A percentile compares a stretch with the other conserved stretches of the same genome.
Conservation (phyloP, 2,329 filamentous ascomycete species). For the Atkinsonella texensis region DNA sequence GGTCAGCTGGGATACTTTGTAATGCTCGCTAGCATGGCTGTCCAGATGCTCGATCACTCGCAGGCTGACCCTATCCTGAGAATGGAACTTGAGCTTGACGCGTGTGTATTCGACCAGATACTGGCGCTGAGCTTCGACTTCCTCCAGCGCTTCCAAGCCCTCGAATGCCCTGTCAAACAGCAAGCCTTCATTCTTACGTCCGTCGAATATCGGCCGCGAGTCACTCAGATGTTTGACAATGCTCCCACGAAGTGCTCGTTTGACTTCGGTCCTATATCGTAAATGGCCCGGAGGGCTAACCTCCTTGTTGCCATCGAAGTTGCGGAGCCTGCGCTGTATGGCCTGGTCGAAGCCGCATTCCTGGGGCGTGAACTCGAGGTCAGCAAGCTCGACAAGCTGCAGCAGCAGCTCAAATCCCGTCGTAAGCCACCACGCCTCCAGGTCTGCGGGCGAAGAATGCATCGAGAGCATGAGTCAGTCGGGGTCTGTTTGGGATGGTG, state of each 20-base stretch:
- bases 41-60: conserved; percentile 20
- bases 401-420: conserved; percentile 13
- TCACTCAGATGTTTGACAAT: no score
- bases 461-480: conserved; percentile 10
- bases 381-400: conserved; percentile 14
- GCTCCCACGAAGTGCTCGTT: no score
- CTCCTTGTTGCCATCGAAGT: conserved; percentile 18
- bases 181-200: conserved; percentile 16
- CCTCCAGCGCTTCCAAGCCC: conserved; percentile 20
- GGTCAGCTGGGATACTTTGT: conserved; percentile 19
- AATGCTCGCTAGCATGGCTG: conserved; percentile 16
- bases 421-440: conserved; percentile 23
- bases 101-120: conserved; percentile 15
- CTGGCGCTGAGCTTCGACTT: conserved; percentile 20
- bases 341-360: conserved; percentile 23
- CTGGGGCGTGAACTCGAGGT: conserved; percentile 9
- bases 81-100: conserved; percentile 7
- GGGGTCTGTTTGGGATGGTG: not conserved
- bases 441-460: conserved; percentile 16
- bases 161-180: conserved; percentile 15
- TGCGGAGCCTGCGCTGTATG: conserved; percentile 17
- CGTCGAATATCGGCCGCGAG: conserved; percentile 16
- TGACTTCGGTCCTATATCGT: no score
- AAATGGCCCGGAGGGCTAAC: conserved; percentile 6
- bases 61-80: conserved; percentile 6